Conservation (phyloP, 768 basidiomycete genomes). For the Leccinum subgranulosum region DNA sequence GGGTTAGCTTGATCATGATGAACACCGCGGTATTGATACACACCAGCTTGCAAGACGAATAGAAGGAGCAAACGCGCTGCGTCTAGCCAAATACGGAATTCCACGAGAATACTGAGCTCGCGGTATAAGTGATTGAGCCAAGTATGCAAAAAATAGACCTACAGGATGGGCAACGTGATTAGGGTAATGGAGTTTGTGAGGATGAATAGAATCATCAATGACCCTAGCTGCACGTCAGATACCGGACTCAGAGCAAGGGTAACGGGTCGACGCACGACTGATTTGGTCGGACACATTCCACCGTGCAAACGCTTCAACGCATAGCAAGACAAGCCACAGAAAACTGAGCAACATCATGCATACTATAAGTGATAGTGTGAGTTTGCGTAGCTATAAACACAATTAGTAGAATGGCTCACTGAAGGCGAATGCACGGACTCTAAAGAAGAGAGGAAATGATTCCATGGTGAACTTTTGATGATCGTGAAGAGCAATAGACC, state of each 20-base stretch:
- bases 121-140: background rate
- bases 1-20: background rate
- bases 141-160: constrained; percentile 15
- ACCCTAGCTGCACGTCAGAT: constrained; percentile 12
- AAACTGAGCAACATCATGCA: constrained; percentile 43
- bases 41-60: constrained; percentile 45
- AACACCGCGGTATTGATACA: constrained; percentile 3
- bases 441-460: constrained; percentile 30
- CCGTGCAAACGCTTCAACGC: constrained; percentile 42
- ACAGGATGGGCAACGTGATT: constrained; percentile 44
- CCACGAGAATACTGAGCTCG: constrained; percentile 38
- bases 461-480: constrained; percentile 20
- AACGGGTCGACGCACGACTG: constrained; percentile 40
- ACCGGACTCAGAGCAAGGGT: background rate
- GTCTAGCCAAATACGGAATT: constrained; percentile 55
- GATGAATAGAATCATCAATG: constrained; percentile 46
- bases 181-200: constrained; percentile 38
- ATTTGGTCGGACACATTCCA: constrained; percentile 44
- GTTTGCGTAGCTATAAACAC: background rate
- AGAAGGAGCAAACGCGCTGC: constrained; percentile 47
- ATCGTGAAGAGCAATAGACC: background rate
- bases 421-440: constrained; percentile 28
- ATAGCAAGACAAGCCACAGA: constrained; percentile 48
- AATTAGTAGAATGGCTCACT: constrained; percentile 16
- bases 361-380: constrained; percentile 28